Base-by-base conservation (phyloP, 208 protist genomes). In the Leishmania arabica region DNA sequence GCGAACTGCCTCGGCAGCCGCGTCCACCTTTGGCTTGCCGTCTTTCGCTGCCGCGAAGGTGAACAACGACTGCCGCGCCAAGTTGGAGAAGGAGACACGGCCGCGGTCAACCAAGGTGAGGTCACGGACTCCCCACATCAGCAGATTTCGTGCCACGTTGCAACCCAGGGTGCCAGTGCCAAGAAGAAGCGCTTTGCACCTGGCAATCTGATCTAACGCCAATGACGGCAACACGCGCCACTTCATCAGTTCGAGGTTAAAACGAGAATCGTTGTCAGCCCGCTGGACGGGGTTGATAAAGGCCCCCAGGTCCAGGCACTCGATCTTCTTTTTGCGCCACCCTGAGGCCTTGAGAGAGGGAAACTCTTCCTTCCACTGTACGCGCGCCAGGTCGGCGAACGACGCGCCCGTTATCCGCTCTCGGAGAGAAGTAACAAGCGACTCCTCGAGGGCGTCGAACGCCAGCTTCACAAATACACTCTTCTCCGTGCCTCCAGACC, bases 151-250 rank as follows among this genome's bases (percentile, higher is more conserved):
- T 3, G 98, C 98, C 15, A 99, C 98, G 83, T 99, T 98, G 91
- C 99, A 99, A 47, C 99, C 99, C 13, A 99, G 92, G 9, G 99
- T 99, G 45, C 99, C 99, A 40, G 97, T 90, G 31, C 99, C 99
- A 40, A 99, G 87, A 13, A 99, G 84, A 1, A 99, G 90, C 49
- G 94, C 98, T 75, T 89, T 94, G 74, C 93, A 97, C 27, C 75
- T n/a, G n/a, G 89, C 78, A 0, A 99, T 75, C 21, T 70, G 60
- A n/a, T 97, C 92, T 40, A 99, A 90, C 37, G 99, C 82, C 15
- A 99, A 86, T 27, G 89, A 81, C 0, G 99, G 99, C 66, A 99
- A 70, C 84, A 99, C 90, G 37, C 99, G 92, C 99, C 99, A 99
- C 80, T 98, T 95, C 99, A 99, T 99, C 72, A 99, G 86, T 51